Evolutionary conservation across 140 eudicot species (phyloP), one percentile per base, ranked within the genome.

Genomic region (Senecio squalidus): DNA sequence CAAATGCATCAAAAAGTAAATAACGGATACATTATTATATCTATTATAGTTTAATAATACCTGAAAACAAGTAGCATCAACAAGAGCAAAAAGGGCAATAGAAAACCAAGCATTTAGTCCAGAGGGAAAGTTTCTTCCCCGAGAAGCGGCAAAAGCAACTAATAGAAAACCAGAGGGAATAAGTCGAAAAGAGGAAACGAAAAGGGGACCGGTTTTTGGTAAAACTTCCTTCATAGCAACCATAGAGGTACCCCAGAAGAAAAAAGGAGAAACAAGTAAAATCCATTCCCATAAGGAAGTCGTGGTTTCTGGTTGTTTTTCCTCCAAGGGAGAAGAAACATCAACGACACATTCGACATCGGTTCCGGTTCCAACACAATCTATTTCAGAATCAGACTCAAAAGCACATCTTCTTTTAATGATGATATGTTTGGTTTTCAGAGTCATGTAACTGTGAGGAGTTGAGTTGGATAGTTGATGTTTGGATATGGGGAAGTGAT

Each of bases 211-310:
- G 0, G 90, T 66, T 60, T 82, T 92, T 29, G 96, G 99, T 65
- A 92, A 67, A 34, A 92, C 80, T 28, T 88, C 96, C 81, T 92
- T 92, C 99, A 92, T 92, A 9, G 98, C 98, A 78, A 92, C 99
- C 99, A 92, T 92, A 22, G 99, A 95, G 58, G 99, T 92, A 3
- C 99, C 99, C 99, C 99, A 92, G 44, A 92, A 92, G 95, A 92
- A 92, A 69, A 92, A 88, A n/a, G 99, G 99, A 24, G 99, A 92
- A 5, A 92, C 64, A 56, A 92, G 48, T 55, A 92, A 76, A 39
- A 74, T 73, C 93, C 89, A 87, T 71, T 92, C 93, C 75, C 70
- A 73, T 16, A 79, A 78, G 56, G 64, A 68, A 22, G 22, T 5
- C 30, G 66, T 28, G n/a, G n/a, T 47, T 41, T 70, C 7, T 36